Percentiles rank a stretch among this genome's conserved stretches.
Evolutionary conservation across 495 filamentous ascomycete species (phyloP).

Genomic region (Neurospora sp.): DNA sequence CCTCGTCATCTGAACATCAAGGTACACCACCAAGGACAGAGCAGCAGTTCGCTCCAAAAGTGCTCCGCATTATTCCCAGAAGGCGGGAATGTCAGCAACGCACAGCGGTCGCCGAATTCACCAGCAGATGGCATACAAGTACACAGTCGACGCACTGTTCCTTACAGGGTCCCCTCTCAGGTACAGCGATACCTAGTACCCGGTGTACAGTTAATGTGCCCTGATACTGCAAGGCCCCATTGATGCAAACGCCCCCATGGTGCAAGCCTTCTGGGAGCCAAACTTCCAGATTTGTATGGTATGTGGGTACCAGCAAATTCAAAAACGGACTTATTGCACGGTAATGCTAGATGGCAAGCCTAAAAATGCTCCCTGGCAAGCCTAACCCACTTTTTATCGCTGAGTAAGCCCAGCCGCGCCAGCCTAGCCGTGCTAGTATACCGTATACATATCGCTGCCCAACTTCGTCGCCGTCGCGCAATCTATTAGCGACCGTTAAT

Average conservation of each 20-base stretch:
- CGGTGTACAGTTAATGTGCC: neutral
- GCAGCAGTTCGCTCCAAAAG: neutral
- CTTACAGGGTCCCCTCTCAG: neutral
- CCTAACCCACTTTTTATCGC: no score
- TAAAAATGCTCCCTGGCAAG: no score
- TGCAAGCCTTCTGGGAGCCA: neutral
- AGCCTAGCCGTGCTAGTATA: no score
- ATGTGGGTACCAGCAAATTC: neutral
- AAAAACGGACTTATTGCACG: neutral
- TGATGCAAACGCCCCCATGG: neutral
- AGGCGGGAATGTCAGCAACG: neutral
- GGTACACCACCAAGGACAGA: neutral
- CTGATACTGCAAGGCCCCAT: neutral
- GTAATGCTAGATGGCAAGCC: no score
- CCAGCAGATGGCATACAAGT: neutral
- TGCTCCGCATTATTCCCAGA: neutral
- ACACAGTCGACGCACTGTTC: neutral
- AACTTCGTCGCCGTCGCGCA: no score
- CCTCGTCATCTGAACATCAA: neutral
- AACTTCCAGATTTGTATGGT: neutral
- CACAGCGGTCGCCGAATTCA: neutral
- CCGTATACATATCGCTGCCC: no score
- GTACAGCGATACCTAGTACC: neutral
- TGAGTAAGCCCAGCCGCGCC: no score
- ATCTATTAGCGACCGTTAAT: no score